Evolutionary conservation across 108 stramenopile genomes (phyloP).

Genomic region (Seminavis robusta): DNA sequence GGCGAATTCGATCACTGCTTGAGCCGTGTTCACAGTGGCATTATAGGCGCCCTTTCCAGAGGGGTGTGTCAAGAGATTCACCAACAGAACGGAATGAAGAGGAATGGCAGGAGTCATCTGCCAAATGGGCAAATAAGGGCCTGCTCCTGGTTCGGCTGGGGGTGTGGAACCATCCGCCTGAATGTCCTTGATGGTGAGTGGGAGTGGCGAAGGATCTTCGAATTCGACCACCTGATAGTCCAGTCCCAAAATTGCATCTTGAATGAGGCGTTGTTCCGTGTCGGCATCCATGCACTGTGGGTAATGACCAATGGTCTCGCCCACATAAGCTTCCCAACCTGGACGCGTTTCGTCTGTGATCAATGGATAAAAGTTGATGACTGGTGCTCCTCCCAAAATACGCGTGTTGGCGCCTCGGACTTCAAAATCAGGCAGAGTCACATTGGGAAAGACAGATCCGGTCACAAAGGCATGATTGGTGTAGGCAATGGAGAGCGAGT

Average conservation of each 20-base stretch:
- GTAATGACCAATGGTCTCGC: background rate
- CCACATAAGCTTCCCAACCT: background rate
- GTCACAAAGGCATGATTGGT: background rate
- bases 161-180: too few species aligned
- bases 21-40: background rate
- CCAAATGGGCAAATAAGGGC: conserved; percentile 13
- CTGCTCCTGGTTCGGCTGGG: too few species aligned
- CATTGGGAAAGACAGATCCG: conserved; percentile 1
- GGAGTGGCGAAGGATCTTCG: too few species aligned
- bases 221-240: too few species aligned
- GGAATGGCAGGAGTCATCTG: background rate
- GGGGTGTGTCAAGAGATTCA: background rate
- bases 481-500: conserved; percentile 3
- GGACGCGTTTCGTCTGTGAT: background rate
- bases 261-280: too few species aligned
- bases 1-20: background rate
- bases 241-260: too few species aligned
- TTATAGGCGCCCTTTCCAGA: background rate
- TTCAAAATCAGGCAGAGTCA: conserved; percentile 1
- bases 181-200: too few species aligned
- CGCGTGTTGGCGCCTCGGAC: background rate
- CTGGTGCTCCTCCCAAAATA: background rate
- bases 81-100: background rate
- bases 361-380: background rate
- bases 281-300: too few species aligned